Conservation (phyloP, 345 rosid genomes). For the Eutrema yunnanense region DNA sequence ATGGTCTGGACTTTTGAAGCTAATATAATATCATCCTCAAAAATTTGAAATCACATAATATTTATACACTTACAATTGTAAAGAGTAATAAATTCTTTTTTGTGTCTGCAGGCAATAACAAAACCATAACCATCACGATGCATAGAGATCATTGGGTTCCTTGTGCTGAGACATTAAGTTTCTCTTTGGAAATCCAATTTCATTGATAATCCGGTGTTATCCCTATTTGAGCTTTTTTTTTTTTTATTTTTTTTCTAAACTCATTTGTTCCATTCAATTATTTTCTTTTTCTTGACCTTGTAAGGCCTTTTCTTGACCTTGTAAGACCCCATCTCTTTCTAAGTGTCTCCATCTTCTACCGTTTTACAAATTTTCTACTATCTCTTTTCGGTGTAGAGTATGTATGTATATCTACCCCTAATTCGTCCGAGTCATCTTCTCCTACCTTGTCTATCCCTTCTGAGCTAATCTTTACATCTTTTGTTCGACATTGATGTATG, state of each 20-base stretch:
- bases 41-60: neutral
- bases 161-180: neutral
- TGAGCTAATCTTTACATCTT: constrained; percentile 52
- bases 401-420: neutral
- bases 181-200: neutral
- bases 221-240: constrained; percentile 66
- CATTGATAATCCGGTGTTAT: constrained; percentile 51
- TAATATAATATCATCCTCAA: neutral
- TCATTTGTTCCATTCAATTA: neutral
- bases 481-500: neutral
- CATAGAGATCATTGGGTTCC: neutral
- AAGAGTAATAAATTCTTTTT: neutral
- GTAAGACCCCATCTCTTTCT: constrained; percentile 53
- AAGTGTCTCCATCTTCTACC: neutral
- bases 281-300: constrained; percentile 91
- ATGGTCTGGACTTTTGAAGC: neutral
- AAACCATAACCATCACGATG: neutral
- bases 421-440: constrained; percentile 55
- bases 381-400: constrained; percentile 17
- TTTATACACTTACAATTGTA: neutral
- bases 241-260: neutral
- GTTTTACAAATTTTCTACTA: neutral
- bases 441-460: constrained; percentile 94
- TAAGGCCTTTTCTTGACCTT: constrained; percentile 99
- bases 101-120: constrained; percentile 11